Percentiles rank a stretch among this genome's conserved stretches.
Evolutionary conservation across 495 filamentous ascomycete species (phyloP).

Genomic region (Mytilinidion resinicola): DNA sequence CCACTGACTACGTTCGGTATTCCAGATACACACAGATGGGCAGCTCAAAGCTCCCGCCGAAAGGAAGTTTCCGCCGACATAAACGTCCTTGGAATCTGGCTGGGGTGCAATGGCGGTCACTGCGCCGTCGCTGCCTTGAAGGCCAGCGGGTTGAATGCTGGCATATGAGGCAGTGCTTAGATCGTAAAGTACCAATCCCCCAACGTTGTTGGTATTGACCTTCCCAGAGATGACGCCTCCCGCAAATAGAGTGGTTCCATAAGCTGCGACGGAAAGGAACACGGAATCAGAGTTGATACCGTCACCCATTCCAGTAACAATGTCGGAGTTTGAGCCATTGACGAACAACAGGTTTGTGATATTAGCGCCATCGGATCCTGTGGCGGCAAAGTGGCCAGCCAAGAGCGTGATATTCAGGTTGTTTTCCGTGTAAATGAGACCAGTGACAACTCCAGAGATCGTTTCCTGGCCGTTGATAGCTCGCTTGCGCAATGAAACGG

Average conservation of each 20-base stretch:
- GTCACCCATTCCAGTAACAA: slow-evolving; percentile 63
- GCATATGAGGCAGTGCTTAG: slow-evolving; percentile 54
- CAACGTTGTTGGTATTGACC: slow-evolving; percentile 53
- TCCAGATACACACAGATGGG: slow-evolving; percentile 71
- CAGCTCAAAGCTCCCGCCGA: slow-evolving; percentile 79
- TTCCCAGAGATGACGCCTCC: slow-evolving; percentile 73
- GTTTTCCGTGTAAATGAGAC: slow-evolving; percentile 64
- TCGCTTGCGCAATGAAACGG: slow-evolving; percentile 48
- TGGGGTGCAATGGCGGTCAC: slow-evolving; percentile 69
- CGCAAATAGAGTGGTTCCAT: slow-evolving; percentile 66
- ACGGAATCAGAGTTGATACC: slow-evolving; percentile 65
- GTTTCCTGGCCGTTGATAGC: slow-evolving; percentile 43
- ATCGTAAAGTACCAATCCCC: slow-evolving; percentile 76
- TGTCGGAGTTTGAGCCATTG: slow-evolving; percentile 52
- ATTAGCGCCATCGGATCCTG: slow-evolving; percentile 58
- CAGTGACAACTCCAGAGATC: slow-evolving; percentile 61
- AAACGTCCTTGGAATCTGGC: slow-evolving; percentile 64
- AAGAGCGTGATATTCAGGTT: slow-evolving; percentile 76
- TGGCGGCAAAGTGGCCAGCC: slow-evolving; percentile 79
- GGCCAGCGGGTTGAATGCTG: slow-evolving; percentile 59
- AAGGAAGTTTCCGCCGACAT: slow-evolving; percentile 76
- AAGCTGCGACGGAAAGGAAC: slow-evolving; percentile 62
- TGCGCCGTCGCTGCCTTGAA: slow-evolving; percentile 60
- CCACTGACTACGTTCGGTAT: slow-evolving; percentile 64
- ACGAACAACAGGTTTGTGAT: slow-evolving; percentile 77